Base-by-base conservation (phyloP, 176 grass and related monocot genomes). In the Avena eriantha region DNA sequence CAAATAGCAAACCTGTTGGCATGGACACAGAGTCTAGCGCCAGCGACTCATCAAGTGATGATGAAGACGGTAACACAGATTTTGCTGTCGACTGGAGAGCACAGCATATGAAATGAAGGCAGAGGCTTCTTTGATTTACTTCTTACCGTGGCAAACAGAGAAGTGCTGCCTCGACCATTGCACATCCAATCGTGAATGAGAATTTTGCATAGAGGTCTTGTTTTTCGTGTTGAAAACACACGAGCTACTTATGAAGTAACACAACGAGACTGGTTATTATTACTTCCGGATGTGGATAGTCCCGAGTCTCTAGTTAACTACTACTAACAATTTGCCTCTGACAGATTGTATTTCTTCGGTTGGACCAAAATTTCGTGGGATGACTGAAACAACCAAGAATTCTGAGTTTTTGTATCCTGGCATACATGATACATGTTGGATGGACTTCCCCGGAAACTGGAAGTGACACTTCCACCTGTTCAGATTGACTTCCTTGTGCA, bases 31-130 rank as follows among this genome's bases (percentile, higher is more conserved):
- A 73, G 22, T 82, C 86, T 34, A 91, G 82, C 50, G 16, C 73
- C 48, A 91, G 90, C 7, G 90, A 88, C 15, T 85, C 86, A 78
- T 81, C 86, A 34, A 88, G 86, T 22, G 78, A 91, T 10, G 90
- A 91, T 15, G 90, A 91, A 55, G 82, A 85, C 17, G 90, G 82
- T 35, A 56, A 4, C 23, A 73, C 63, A 48, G 82, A 91, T 88
- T 91, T 91, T 78, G 86, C 82, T 6, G 90, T 91, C 78, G 90
- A 91, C 34, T 91, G 90, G 90, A 88, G 86, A 85, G 90, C 90
- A 6, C 90, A 91, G 0, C 86, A 91, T 85, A 64, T 91, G 86
- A 85, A 91, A 88, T 91, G 71, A 91, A 91, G 43, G 33, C 8
- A 21, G 76, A 77, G 14, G 65, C 43, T 69, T 58, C 18, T 83